Base-by-base conservation (phyloP, 2,329 filamentous ascomycete genomes). In the Simplicillium aogashimaense region DNA sequence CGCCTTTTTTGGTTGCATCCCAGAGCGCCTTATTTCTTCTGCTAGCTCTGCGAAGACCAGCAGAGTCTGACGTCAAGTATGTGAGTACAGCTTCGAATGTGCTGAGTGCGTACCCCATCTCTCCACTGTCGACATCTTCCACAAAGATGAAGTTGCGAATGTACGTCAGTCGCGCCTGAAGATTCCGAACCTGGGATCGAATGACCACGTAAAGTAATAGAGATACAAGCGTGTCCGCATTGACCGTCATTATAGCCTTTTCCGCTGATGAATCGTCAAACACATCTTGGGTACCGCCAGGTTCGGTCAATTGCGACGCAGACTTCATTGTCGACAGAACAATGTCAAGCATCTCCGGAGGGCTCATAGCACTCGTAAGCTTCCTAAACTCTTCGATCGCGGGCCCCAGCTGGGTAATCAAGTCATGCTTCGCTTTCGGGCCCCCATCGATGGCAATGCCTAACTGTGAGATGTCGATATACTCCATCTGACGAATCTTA, bases 61-160 rank as follows among this genome's bases (percentile, higher is more conserved):
- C 79, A 1, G 90, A 94, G 55, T 94, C 89, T 45, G 81, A 76
- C 8, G 81, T 76, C 3, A 98, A 74, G 56, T 98, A 97, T 2
- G 86, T 81, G 29, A 98, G 63, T 0, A 98, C 92, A 7, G 88
- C 92, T 59, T 98, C 92, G 44, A 97, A 86, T 0, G 92, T 98
- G 60, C 90, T 97, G 38, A 98, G 63, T 0, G 90, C 89, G 60
- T 98, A 98, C 8, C 92, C 92, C 69, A 94, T 83, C 63, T 98
- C 92, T 37, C 92, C 92, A 45, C 81, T 94, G 49, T 98, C 92
- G 8, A 98, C 88, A 61, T 98, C 92, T 51, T 97, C 92, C 38
- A 95, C 89, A 60, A 95, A 98, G 49, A 95, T 92, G 55, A 95
- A 98, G 53, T 94, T 87, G 34, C 90, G 84, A 72, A 97, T 95